A percentile compares a stretch with the other conserved stretches of the same genome.
Conservation (phyloP, 2,329 filamentous ascomycete genomes). For the Penicillium psychrosexuale region DNA sequence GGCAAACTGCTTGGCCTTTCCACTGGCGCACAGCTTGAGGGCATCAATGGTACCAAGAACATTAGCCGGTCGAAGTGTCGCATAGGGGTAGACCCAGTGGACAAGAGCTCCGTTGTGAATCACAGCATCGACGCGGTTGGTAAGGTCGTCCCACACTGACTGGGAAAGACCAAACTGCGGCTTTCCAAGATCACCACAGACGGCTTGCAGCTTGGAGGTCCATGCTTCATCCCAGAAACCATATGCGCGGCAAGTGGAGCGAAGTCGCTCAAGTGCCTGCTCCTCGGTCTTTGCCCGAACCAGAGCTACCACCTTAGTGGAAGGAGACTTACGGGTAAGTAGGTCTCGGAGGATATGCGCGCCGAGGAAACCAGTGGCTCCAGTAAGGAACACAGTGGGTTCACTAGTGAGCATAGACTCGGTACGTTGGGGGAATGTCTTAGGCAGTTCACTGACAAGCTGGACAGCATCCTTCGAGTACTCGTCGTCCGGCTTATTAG, state of each 20-base stretch:
- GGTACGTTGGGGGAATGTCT: slow-evolving; percentile 35
- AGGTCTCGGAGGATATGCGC: slow-evolving; percentile 75
- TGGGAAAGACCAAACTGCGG: slow-evolving; percentile 70
- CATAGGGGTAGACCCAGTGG: slow-evolving; percentile 80
- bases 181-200: slow-evolving; percentile 71
- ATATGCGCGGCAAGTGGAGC: slow-evolving; percentile 68
- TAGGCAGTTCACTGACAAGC: slow-evolving; percentile 50
- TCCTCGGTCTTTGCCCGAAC: slow-evolving; percentile 66
- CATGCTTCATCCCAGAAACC: slow-evolving; percentile 69
- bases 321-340: slow-evolving; percentile 57
- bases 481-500: slow-evolving; percentile 42
- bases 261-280: slow-evolving; percentile 63
- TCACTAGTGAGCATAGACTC: slow-evolving; percentile 35
- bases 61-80: slow-evolving; percentile 68
- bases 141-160: slow-evolving; percentile 62
- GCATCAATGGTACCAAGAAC: slow-evolving; percentile 77
- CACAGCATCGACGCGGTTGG: slow-evolving; percentile 65
- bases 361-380: slow-evolving; percentile 86
- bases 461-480: slow-evolving; percentile 53
- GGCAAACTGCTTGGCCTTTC: slow-evolving; percentile 73
- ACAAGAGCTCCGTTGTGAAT: slow-evolving; percentile 78
- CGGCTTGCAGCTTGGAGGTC: slow-evolving; percentile 61
- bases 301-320: slow-evolving; percentile 67
- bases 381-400: slow-evolving; percentile 74
- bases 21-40: slow-evolving; percentile 70